phyloP scores from a whole-genome alignment of 805 yeast species.

The Blastobotrys parvus region DNA sequence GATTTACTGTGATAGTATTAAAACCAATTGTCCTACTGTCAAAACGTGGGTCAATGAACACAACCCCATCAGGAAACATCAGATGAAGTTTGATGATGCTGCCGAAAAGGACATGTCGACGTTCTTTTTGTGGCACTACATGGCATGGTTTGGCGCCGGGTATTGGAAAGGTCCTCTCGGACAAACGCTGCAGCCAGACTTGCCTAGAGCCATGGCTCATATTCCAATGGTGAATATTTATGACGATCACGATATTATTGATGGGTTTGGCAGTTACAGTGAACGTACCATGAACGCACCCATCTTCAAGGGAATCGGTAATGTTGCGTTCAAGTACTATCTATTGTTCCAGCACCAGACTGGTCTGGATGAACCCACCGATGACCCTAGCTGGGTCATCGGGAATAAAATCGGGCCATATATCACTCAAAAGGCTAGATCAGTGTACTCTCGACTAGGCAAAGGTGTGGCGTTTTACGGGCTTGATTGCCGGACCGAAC shows the following conservation, averaged over 20 bases:
- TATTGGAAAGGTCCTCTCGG: slow-evolving; percentile 69
- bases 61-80: slow-evolving; percentile 39
- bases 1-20: slow-evolving; percentile 78
- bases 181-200: slow-evolving; percentile 54
- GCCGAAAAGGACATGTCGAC: slow-evolving; percentile 47
- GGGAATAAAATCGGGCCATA: slow-evolving; percentile 56
- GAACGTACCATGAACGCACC: slow-evolving; percentile 66
- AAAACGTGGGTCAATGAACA: slow-evolving; percentile 55
- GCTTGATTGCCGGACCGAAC: slow-evolving; percentile 88
- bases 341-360: slow-evolving; percentile 88
- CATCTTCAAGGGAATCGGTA: slow-evolving; percentile 65
- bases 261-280: slow-evolving; percentile 87
- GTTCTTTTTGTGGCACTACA: slow-evolving; percentile 65
- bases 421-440: slow-evolving; percentile 58
- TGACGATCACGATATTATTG: slow-evolving; percentile 96
- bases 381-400: slow-evolving; percentile 55
- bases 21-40: slow-evolving; percentile 39
- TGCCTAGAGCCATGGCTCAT: slow-evolving; percentile 68
- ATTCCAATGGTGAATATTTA: slow-evolving; percentile 81
- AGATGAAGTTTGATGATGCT: slow-evolving; percentile 37
- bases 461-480: slow-evolving; percentile 64
- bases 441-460: slow-evolving; percentile 68
- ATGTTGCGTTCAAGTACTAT: slow-evolving; percentile 74
- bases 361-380: slow-evolving; percentile 33
- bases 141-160: slow-evolving; percentile 87